Evolutionary conservation across 2,329 filamentous ascomycete species (phyloP).

Genomic region (Arthroderma sp.): DNA sequence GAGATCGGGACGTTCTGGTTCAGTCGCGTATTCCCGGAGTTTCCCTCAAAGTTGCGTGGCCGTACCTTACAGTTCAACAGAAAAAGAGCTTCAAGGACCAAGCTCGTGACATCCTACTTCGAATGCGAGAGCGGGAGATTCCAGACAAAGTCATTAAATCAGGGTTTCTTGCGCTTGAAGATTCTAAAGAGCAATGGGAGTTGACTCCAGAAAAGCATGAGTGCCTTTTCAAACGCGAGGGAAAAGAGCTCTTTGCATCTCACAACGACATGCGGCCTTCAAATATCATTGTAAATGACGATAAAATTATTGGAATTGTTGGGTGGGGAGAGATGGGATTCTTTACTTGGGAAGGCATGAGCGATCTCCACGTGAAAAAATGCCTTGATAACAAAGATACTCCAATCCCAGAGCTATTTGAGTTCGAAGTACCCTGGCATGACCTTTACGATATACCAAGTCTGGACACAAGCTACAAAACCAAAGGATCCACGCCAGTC

Average conservation of each 20-base stretch:
- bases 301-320: conserved; percentile 24
- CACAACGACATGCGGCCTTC: conserved; percentile 26
- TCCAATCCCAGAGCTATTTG: conserved; percentile 7
- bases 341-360: conserved; percentile 24
- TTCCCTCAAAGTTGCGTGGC: conserved; percentile 19
- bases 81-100: conserved; percentile 24
- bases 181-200: conserved; percentile 10
- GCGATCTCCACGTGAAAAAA: conserved; percentile 22
- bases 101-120: conserved; percentile 19
- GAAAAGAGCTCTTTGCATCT: conserved; percentile 19
- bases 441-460: conserved; percentile 23
- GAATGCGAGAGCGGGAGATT: conserved; percentile 1
- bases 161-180: no score
- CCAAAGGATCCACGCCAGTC: conserved; percentile 18
- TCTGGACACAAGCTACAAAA: conserved; percentile 19
- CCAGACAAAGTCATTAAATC: neutral
- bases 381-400: conserved; percentile 9
- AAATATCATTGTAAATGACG: conserved; percentile 27
- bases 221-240: conserved; percentile 15
- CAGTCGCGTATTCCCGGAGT: conserved; percentile 29
- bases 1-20: conserved; percentile 27
- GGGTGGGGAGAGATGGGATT: conserved; percentile 29
- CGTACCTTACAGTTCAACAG: conserved; percentile 21
- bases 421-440: conserved; percentile 17
- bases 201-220: neutral